Percentiles rank a stretch among this genome's conserved stretches.
phyloP scores from a whole-genome alignment of 2,329 filamentous ascomycete species.

The Dendryphion nanum region DNA sequence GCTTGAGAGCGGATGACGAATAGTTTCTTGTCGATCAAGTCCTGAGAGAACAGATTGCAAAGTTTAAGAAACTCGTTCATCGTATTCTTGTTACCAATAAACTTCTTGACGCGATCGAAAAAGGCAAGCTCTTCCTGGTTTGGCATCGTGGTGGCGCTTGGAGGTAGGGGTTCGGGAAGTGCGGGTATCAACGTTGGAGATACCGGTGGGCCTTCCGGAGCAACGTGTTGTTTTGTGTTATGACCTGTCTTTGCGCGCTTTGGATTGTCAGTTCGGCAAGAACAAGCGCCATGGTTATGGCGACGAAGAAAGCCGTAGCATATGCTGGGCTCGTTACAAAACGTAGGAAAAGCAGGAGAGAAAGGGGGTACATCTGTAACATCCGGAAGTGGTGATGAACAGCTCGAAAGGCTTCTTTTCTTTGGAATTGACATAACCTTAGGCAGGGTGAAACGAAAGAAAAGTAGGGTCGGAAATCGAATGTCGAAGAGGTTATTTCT shows the following conservation, averaged over 20 bases:
- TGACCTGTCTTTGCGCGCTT: constrained; percentile 73
- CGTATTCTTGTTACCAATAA: constrained; percentile 84
- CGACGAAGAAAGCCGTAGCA: no score
- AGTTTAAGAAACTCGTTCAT: constrained; percentile 97
- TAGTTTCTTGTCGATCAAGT: constrained; percentile 82
- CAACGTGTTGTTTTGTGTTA: constrained; percentile 57
- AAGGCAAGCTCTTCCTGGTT: constrained; percentile 85
- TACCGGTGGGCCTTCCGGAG: constrained; percentile 60
- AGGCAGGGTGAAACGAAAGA: no score
- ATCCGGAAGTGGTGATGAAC: no score
- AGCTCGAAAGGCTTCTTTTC: no score
- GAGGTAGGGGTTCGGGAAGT: constrained; percentile 82
- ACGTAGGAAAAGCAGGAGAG: no score
- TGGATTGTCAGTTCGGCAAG: constrained; percentile 16
- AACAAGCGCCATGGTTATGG: no score
- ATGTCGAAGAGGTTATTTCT: no score
- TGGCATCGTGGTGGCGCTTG: constrained; percentile 69
- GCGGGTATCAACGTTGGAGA: constrained; percentile 87
- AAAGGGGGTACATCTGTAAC: no score
- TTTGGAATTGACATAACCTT: no score
- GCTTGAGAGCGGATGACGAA: constrained; percentile 78
- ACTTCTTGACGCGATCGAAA: constrained; percentile 96
- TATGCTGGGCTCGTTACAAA: no score
- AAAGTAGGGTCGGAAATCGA: no score
- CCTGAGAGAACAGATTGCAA: constrained; percentile 91